A percentile compares a stretch with the other conserved stretches of the same genome.
phyloP scores from a whole-genome alignment of 2,329 filamentous ascomycete genomes.

The Neophaeococcomyces aloes region DNA sequence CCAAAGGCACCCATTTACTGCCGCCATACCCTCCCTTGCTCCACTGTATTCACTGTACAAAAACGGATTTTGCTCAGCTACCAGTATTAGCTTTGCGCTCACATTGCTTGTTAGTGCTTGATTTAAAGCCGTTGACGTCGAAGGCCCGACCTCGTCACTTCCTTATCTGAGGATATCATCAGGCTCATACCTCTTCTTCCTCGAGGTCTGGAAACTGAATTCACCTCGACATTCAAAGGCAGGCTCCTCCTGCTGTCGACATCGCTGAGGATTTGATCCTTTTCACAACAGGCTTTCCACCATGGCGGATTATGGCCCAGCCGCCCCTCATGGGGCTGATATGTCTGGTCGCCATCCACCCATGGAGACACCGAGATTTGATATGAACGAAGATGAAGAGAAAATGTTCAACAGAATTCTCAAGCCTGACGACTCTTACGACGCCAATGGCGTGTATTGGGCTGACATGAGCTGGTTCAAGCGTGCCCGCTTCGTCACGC shows the following conservation, averaged over 20 bases:
- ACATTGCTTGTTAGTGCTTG: conserved; percentile 3
- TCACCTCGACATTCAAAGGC: no score
- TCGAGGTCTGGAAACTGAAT: no score
- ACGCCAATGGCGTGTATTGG: conserved; percentile 77
- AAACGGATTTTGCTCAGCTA: no score
- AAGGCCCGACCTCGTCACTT: not conserved
- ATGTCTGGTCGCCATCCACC: conserved; percentile 36
- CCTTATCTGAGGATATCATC: no score
- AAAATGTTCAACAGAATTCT: conserved; percentile 67
- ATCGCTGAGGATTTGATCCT: no score
- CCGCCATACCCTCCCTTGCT: no score
- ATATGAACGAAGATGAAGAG: conserved; percentile 49
- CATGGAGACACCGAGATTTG: conserved; percentile 27
- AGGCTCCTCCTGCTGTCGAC: no score
- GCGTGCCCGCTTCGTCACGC: conserved; percentile 63
- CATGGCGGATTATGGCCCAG: conserved; percentile 18
- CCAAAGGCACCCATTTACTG: no score
- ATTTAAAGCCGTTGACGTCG: not conserved
- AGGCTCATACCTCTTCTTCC: no score
- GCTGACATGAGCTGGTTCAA: conserved; percentile 66
- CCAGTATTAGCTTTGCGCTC: not conserved
- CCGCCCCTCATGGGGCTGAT: conserved; percentile 39
- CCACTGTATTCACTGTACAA: no score
- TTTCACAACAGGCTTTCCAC: not conserved
- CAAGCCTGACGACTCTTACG: conserved; percentile 81